phyloP scores from a whole-genome alignment of 176 grass and related monocot genomes.

The Oryza meridionalis region DNA sequence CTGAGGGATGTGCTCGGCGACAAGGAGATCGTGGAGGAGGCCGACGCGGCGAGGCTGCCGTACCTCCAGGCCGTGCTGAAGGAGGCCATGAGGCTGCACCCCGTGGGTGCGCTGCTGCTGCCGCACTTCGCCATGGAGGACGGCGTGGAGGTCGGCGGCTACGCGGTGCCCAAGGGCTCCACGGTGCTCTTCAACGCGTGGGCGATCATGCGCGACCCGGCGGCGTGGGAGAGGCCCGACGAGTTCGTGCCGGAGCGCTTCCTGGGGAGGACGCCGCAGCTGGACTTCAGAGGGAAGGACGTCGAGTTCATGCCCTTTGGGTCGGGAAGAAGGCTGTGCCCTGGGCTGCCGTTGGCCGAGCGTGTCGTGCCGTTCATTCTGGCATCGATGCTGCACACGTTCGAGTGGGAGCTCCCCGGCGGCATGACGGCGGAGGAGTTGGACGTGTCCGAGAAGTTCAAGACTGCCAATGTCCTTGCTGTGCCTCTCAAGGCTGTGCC shows the following conservation, averaged over 20 bases:
- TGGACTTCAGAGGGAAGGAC: slow-evolving; percentile 31
- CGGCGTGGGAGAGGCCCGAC: slow-evolving; percentile 37
- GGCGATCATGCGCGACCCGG: slow-evolving; percentile 45
- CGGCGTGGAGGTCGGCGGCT: slow-evolving; percentile 41
- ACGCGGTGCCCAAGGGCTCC: slow-evolving; percentile 29
- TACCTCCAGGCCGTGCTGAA: slow-evolving; percentile 48
- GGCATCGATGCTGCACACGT: slow-evolving; percentile 45
- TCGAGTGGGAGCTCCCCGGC: slow-evolving; percentile 47
- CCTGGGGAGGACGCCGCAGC: not conserved
- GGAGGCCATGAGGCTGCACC: slow-evolving; percentile 55
- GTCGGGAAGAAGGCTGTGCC: slow-evolving; percentile 43
- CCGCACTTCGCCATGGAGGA: slow-evolving; percentile 38
- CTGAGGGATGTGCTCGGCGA: not conserved
- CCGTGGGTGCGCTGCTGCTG: slow-evolving; percentile 16
- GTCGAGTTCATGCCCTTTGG: slow-evolving; percentile 51
- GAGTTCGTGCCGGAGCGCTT: slow-evolving; percentile 56
- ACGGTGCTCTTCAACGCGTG: slow-evolving; percentile 42
- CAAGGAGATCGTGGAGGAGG: slow-evolving; percentile 14
- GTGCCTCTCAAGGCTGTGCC: slow-evolving; percentile 37
- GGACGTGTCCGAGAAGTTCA: slow-evolving; percentile 43
- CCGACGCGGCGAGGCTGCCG: slow-evolving; percentile 23
- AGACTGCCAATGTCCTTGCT: slow-evolving; percentile 10
- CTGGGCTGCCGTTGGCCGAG: slow-evolving; percentile 43
- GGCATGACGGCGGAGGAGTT: slow-evolving; percentile 32
- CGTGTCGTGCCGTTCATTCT: slow-evolving; percentile 33